Base-by-base conservation (phyloP, 768 basidiomycete species). In the Auriscalpium vulgare region DNA sequence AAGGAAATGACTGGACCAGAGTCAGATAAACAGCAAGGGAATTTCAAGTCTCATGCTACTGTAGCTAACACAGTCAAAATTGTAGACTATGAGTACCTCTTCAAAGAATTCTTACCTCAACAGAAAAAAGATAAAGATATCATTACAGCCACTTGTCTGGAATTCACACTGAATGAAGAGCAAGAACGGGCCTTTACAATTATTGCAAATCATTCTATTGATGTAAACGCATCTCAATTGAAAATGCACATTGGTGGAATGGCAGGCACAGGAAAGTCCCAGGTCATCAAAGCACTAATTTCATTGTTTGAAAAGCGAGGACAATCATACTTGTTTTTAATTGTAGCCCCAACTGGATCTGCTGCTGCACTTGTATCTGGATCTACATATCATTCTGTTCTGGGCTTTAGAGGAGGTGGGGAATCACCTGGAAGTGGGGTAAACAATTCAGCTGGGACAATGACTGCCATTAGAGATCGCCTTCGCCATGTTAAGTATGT, bases 401-500 rank as follows among this genome's bases (percentile, higher is more conserved):
- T 64, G 13, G 40, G 59, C 8, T 38, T 65, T 2, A 37, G 40
- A 17, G 40, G 40, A 13, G 40, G 40, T 43, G 40, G 40, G 17
- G 17, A 36, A 38, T 37, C 36, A n/a, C 7, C 17, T 23, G 40
- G 34, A 5, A 29, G 8, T 40, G 14, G 21, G 29, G 38, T 47
- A 29, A 23, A 34, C n/a, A 59, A 8, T n/a, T 19, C 16, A 43
- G n/a, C 14, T 3, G 8, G 16, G 1, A 36, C 38, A 5, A n/a
- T 58, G 48, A 11, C 10, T 21, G 46, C 52, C 17, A 45, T 62
- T 3, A 34, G 36, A 13, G 50, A 36, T 10, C 37, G 47, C 9
- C 43, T 62, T 4, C 44, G 59, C 11, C 64, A 69, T 19, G 69
- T 75, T 10, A 65, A 74, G 0, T 74, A 74, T 59, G 60, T 76